A percentile compares a stretch with the other conserved stretches of the same genome.
phyloP scores from a whole-genome alignment of 139 green algal genomes.

The Bryopsis sp. region DNA sequence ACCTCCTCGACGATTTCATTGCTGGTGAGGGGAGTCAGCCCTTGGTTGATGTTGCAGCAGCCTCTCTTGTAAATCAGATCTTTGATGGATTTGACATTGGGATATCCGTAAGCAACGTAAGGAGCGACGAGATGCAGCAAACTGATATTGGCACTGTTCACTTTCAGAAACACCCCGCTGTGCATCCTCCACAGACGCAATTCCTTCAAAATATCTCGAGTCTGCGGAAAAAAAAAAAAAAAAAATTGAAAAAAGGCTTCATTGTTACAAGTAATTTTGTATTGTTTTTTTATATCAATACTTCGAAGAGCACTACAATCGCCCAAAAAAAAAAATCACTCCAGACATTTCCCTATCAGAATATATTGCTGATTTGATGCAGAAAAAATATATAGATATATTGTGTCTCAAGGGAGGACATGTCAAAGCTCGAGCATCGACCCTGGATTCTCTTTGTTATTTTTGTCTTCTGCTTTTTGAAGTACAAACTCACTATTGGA shows the following conservation, averaged over 20 bases:
- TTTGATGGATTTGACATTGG: slow-evolving; percentile 94
- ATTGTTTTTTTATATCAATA: too few species aligned
- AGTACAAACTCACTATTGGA: too few species aligned
- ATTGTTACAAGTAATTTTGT: too few species aligned
- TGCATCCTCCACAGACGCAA: slow-evolving; percentile 95
- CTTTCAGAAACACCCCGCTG: slow-evolving; percentile 95
- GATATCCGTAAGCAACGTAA: slow-evolving; percentile 95
- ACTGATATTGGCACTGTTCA: slow-evolving; percentile 96
- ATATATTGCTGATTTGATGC: too few species aligned
- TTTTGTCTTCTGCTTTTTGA: too few species aligned
- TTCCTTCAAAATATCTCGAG: slow-evolving; percentile 96
- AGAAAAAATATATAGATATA: too few species aligned
- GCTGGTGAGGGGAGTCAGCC: slow-evolving; percentile 92
- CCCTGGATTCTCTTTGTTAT: too few species aligned
- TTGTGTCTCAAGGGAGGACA: too few species aligned
- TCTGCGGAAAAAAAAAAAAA: too few species aligned
- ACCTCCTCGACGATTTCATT: slow-evolving; percentile 94
- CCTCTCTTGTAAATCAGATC: slow-evolving; percentile 99
- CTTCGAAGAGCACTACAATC: too few species aligned
- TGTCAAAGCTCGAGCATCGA: too few species aligned
- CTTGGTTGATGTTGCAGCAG: slow-evolving; percentile 85
- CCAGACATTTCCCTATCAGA: not conserved
- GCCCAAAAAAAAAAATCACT: not conserved
- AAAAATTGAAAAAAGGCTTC: too few species aligned
- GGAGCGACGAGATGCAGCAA: slow-evolving; percentile 95